Evolutionary conservation across 2,329 filamentous ascomycete genomes (phyloP).

Genomic region (Tetracladium maxilliforme): DNA sequence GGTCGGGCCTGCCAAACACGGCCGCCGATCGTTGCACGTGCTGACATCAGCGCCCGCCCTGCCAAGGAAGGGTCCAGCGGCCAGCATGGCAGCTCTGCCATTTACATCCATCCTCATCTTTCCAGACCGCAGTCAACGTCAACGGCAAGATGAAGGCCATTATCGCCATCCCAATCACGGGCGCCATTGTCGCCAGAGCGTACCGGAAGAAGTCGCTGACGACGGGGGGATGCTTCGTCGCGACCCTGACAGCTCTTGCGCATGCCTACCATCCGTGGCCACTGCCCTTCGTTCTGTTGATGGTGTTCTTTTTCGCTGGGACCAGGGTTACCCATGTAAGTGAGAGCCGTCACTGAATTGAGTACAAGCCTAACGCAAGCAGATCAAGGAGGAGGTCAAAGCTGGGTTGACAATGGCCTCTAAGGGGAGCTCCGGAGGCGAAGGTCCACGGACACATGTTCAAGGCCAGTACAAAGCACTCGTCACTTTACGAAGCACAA

Average conservation of each 20-base stretch:
- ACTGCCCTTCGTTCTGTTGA: conserved; percentile 72
- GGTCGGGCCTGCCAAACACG: too few relatives aligned
- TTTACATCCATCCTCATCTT: too few relatives aligned
- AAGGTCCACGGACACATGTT: conserved; percentile 69
- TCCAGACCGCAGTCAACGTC: too few relatives aligned
- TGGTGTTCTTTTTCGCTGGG: conserved; percentile 76
- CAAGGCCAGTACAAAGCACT: conserved; percentile 38
- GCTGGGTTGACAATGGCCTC: conserved; percentile 66
- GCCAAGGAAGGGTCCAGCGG: too few relatives aligned
- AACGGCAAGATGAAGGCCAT: conserved; percentile 48
- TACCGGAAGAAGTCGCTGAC: conserved; percentile 67
- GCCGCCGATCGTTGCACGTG: too few relatives aligned
- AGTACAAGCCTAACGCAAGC: conserved; percentile 9
- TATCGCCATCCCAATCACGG: conserved; percentile 41
- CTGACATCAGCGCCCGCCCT: too few relatives aligned
- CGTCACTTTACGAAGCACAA: not conserved
- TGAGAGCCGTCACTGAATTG: not conserved
- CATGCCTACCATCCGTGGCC: conserved; percentile 92
- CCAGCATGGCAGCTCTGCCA: too few relatives aligned
- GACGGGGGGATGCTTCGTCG: conserved; percentile 55
- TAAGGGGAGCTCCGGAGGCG: conserved; percentile 58
- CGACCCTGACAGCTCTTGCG: conserved; percentile 56
- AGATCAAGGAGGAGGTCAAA: conserved; percentile 84
- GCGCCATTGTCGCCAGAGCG: conserved; percentile 50
- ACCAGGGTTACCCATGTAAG: conserved; percentile 69